phyloP scores from a whole-genome alignment of 2,329 filamentous ascomycete genomes.

The Talaromyces sp. region DNA sequence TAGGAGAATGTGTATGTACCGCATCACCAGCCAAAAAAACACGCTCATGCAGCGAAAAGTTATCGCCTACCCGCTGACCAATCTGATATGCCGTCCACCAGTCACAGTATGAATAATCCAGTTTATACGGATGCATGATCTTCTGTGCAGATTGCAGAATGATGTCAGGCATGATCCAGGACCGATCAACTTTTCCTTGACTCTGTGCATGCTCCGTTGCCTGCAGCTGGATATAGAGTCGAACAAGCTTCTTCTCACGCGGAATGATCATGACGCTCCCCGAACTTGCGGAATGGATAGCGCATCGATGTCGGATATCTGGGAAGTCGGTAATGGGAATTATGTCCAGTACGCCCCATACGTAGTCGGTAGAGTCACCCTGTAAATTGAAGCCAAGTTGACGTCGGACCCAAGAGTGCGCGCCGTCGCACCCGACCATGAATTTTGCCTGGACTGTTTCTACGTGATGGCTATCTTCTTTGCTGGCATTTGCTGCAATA shows the following conservation, averaged over 20 bases:
- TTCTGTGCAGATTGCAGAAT: constrained; percentile 52
- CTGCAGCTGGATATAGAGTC: constrained; percentile 63
- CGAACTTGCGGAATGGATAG: constrained; percentile 52
- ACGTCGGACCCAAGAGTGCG: constrained; percentile 61
- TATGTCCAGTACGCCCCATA: constrained; percentile 50
- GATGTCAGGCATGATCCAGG: neutral
- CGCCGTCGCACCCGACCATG: constrained; percentile 65
- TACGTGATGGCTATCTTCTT: neutral
- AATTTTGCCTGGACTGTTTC: constrained; percentile 50
- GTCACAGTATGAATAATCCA: constrained; percentile 61
- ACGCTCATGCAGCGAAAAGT: constrained; percentile 54
- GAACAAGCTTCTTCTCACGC: constrained; percentile 59
- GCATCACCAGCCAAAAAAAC: constrained; percentile 70
- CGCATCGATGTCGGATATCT: constrained; percentile 57
- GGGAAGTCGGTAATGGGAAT: constrained; percentile 56
- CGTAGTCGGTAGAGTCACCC: constrained; percentile 50
- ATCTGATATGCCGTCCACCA: constrained; percentile 69
- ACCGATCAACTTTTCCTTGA: neutral
- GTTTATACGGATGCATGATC: constrained; percentile 64
- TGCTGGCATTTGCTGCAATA: neutral
- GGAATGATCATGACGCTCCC: constrained; percentile 64
- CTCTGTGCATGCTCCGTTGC: constrained; percentile 16
- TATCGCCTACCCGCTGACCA: constrained; percentile 59
- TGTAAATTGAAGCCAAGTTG: constrained; percentile 56
- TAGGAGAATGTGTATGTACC: constrained; percentile 42